Base-by-base conservation (phyloP, 176 grass and related monocot genomes). In the Triticum timopheevii region DNA sequence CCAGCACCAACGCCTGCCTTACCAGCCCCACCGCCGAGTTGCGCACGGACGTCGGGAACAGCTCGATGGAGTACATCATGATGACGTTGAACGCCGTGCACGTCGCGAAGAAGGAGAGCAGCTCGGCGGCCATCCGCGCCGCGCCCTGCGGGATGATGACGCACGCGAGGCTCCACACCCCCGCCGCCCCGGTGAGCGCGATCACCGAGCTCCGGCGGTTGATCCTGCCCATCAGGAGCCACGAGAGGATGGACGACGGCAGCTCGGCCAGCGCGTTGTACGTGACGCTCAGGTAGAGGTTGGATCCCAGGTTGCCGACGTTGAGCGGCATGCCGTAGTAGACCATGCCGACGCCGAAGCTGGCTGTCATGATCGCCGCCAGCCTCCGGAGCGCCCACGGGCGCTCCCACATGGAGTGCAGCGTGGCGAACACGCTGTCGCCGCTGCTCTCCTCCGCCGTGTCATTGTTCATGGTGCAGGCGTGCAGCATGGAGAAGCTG, bases 291-390 rank as follows among this genome's bases (percentile, higher is more conserved):
- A 94, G 86, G 78, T 98, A 98, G 33, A 98, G 88, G 69, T 94
- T 92, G 38, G 93, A 88, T 1, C 96, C 93, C 24, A 98, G 49
- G 88, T 87, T 98, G 24, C 96, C 96, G 20, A 98, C 86, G 81
- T 98, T 98, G 38, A 98, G 78, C 13, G 93, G 96, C 96, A 98
- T 94, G 25, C 96, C 96, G 80, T 91, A 98, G 84, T 98, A 98
- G 69, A 95, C 83, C 78, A 88, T 85, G 13, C 96, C 96, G 39
- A 98, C 69, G 61, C 96, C 96, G 70, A 98, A 89, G 68, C 92
- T 54, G 2, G 39, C 78, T 13, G 79, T 85, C 92, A 94, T 95
- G 82, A 94, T 91, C 40, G 88, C 86, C 80, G 80, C 74, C 22
- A 98, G 81, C 58, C 96, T 76, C 74, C 92, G 89, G 4, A 92